These are phyloP conservation scores for Cutaneotrichosporon spelunceum DNA, from an alignment of 1,284 basidiomycete species.

Conservation along the genomic window DNA sequence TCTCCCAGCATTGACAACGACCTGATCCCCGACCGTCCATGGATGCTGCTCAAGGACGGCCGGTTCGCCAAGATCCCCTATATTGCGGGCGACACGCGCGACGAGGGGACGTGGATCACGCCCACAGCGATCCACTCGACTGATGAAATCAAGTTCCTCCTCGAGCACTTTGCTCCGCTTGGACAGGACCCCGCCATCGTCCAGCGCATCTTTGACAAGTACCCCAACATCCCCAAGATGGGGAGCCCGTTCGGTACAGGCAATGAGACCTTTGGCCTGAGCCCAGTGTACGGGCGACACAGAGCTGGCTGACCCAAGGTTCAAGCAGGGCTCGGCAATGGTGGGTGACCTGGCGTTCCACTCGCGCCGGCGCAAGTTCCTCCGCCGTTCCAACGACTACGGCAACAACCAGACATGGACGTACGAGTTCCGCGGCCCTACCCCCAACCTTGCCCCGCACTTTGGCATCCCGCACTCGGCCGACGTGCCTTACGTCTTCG, in stretches of 20 bases:
- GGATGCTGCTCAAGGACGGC: slow-evolving; percentile 36
- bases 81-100: slow-evolving; percentile 45
- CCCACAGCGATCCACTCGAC: neutral
- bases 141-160: neutral
- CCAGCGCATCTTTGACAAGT: neutral
- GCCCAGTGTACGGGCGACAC: slow-evolving; percentile 9
- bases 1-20: slow-evolving; percentile 45
- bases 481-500: slow-evolving; percentile 36
- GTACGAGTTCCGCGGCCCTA: slow-evolving; percentile 33
- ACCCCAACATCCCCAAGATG: slow-evolving; percentile 18
- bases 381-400: slow-evolving; percentile 28
- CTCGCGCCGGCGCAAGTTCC: slow-evolving; percentile 33
- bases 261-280: slow-evolving; percentile 42
- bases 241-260: slow-evolving; percentile 41
- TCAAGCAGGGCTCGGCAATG: slow-evolving; percentile 34
- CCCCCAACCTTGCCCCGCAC: slow-evolving; percentile 15
- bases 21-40: slow-evolving; percentile 41
- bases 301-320: slow-evolving; percentile 25
- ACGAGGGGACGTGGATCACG: slow-evolving; percentile 31
- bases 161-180: neutral
- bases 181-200: neutral
- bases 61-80: slow-evolving; percentile 45
- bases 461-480: slow-evolving; percentile 32
- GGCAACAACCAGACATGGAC: slow-evolving; percentile 36
- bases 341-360: slow-evolving; percentile 37